Evolutionary conservation across 192 early-diverging fungal genomes (phyloP).

Genomic region (Backusella circina): DNA sequence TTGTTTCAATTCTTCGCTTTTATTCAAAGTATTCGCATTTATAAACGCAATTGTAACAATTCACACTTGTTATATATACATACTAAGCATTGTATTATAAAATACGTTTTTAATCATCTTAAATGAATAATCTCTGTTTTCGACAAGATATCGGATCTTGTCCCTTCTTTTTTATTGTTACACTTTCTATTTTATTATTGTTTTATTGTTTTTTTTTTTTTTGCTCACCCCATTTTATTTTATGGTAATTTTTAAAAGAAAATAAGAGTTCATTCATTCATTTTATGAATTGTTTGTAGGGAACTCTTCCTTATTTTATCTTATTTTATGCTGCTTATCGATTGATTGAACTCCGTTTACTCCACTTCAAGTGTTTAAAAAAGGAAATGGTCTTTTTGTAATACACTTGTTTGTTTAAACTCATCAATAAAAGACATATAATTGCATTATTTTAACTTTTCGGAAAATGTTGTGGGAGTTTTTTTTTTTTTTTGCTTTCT

Average conservation of each 20-base stretch:
- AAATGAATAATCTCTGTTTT: too few relatives aligned
- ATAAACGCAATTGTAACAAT: too few relatives aligned
- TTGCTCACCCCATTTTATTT: neutral
- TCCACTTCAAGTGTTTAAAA: neutral
- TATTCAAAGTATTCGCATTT: too few relatives aligned
- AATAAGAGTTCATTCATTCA: neutral
- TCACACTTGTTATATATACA: too few relatives aligned
- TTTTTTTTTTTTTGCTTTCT: neutral
- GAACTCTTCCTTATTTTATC: neutral
- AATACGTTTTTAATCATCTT: too few relatives aligned
- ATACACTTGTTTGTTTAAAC: neutral
- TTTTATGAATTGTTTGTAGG: neutral
- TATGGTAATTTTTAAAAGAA: slow-evolving; percentile 2
- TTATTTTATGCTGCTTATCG: neutral
- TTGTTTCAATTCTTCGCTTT: too few relatives aligned
- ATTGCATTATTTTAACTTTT: neutral
- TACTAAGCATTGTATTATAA: too few relatives aligned
- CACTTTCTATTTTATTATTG: neutral
- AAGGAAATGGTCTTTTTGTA: neutral
- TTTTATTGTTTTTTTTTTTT: neutral
- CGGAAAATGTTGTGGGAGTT: neutral
- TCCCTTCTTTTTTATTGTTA: neutral
- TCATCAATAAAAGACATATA: neutral
- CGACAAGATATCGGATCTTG: neutral
- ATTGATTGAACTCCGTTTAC: neutral